These are phyloP conservation scores for Backusella sp. DNA, from an alignment of 192 early-diverging fungal genomes.

Conservation along the genomic window DNA sequence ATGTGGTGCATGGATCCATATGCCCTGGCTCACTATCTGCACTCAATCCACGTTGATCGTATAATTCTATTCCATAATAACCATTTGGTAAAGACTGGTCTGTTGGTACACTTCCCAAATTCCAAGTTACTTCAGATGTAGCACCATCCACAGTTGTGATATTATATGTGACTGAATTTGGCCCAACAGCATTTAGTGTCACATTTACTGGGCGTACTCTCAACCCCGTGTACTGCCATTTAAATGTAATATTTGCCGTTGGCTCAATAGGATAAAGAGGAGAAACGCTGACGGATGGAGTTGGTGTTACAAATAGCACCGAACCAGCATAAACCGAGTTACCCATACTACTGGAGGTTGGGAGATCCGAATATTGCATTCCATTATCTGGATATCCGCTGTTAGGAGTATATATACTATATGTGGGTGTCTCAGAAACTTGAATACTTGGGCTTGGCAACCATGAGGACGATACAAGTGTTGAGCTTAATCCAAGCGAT, in stretches of 20 bases:
- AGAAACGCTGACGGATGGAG: slow-evolving; percentile 13
- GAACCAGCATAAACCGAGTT: slow-evolving; percentile 19
- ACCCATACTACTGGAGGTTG: slow-evolving; percentile 27
- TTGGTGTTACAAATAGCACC: slow-evolving; percentile 26
- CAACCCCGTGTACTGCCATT: slow-evolving; percentile 31
- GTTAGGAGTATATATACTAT: not conserved
- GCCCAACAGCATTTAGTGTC: slow-evolving; percentile 25
- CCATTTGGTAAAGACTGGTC: slow-evolving; percentile 28
- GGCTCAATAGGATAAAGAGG: slow-evolving; percentile 26
- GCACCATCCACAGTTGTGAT: slow-evolving; percentile 21
- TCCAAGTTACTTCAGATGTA: slow-evolving; percentile 31
- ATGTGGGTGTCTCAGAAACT: not conserved
- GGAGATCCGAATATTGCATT: slow-evolving; percentile 11
- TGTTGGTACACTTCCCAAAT: slow-evolving; percentile 13
- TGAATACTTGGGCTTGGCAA: not conserved
- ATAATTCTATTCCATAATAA: slow-evolving; percentile 29
- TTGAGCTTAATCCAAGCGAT: not conserved
- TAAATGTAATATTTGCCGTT: slow-evolving; percentile 32
- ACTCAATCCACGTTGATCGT: slow-evolving; percentile 33
- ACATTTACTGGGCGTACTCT: slow-evolving; percentile 28
- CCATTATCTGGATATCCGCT: not conserved
- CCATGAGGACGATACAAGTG: not conserved
- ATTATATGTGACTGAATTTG: slow-evolving; percentile 21
- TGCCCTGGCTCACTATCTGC: slow-evolving; percentile 20
- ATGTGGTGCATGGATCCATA: slow-evolving; percentile 11